Base-by-base conservation (phyloP, 163 green algal genomes). In the Chloroidium sp. region DNA sequence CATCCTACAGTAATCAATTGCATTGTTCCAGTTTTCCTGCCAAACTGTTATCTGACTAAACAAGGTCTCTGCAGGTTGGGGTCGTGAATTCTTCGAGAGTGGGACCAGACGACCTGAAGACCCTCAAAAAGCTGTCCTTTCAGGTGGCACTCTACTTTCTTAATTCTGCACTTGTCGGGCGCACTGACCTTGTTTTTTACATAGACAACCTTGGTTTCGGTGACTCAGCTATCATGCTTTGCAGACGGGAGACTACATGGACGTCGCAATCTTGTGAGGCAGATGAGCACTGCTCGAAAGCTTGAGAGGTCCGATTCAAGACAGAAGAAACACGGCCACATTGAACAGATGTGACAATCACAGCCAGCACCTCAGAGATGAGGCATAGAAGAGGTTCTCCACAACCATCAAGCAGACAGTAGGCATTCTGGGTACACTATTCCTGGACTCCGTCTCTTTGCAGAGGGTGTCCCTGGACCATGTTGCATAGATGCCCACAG, bases 111-210 rank as follows among this genome's bases (percentile, higher is more conserved):
- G 93, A 97, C 82, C 72, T 76, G 58, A 95, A 93, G 86, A 90
- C 91, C 1, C 85, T 97, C 36, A 88, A 88, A 69, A 69, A 88
- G 62, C 83, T 96, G 10, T 87, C 90, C 4, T 97, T 97, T 82
- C 91, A 97, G 76, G 80, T 83, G 64, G 6, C 36, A 36, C 36
- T 36, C 36, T 36, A 36, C 36, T 36, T 36, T 36, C 36, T 36
- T 36, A 36, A 36, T 36, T 36, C 36, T 36, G 36, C 36, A 36
- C 36, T 36, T 36, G 36, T 36, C 36, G 36, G 64, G 6, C 1
- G 59, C 1, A 69, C 12, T 69, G 58, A 58, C 1, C 58, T 77
- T 59, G 10, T 13, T 79, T 79, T 61, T 60, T 59, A 78, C n/a
- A 62, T 67, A 8, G 61, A 14, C 60, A 6, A 79, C 8, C 0